These are phyloP conservation scores for Pinus taeda DNA, from an alignment of 75 land plant genomes.

Conservation along the genomic window DNA sequence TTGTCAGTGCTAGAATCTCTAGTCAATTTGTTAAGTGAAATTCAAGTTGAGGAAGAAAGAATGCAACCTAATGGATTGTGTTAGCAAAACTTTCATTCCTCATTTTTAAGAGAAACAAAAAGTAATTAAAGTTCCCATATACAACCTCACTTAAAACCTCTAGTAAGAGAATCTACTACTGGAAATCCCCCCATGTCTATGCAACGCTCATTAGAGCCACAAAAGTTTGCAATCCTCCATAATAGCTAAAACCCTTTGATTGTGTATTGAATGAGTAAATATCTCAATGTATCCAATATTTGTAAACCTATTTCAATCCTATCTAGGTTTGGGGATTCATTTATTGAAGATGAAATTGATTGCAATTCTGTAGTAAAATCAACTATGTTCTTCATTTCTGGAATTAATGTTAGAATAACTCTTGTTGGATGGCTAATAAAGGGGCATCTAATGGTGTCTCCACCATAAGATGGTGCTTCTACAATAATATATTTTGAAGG, in stretches of 20 bases:
- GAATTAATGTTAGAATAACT: conserved; percentile 48
- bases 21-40: neutral
- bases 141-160: conserved; percentile 85
- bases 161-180: conserved; percentile 79
- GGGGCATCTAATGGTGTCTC: conserved; percentile 57
- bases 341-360: conserved; percentile 25
- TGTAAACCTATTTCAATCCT: conserved; percentile 37
- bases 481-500: conserved; percentile 1
- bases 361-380: conserved; percentile 33
- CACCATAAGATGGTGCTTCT: neutral
- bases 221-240: conserved; percentile 84
- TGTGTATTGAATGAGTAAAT: conserved; percentile 69
- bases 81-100: conserved; percentile 78
- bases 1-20: neutral
- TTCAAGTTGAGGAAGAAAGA: conserved; percentile 63
- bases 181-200: conserved; percentile 31
- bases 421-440: conserved; percentile 78
- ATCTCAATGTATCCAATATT: conserved; percentile 65
- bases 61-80: conserved; percentile 79
- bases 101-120: conserved; percentile 78
- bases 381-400: conserved; percentile 50
- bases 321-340: conserved; percentile 22
- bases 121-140: conserved; percentile 71
- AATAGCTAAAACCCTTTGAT: conserved; percentile 66
- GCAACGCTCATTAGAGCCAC: conserved; percentile 50